Evolutionary conservation across 805 yeast genomes (phyloP).

Genomic region (Jamesozyma jinghongensis): DNA sequence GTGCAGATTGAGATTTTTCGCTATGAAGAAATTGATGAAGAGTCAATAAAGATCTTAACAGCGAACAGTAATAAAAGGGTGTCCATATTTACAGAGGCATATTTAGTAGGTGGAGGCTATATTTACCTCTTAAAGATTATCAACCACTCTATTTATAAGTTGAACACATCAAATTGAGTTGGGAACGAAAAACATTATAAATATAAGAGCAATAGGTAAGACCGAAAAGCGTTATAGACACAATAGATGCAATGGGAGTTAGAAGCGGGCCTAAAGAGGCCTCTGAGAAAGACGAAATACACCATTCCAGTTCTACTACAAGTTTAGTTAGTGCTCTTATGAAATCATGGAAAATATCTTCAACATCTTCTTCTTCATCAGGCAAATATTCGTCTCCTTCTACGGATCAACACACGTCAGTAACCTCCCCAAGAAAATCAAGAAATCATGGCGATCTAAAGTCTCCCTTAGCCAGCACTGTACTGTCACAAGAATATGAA

Average conservation of each 20-base stretch:
- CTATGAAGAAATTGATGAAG: too few relatives aligned
- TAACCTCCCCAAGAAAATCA: conserved; percentile 3
- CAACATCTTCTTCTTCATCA: conserved; percentile 5
- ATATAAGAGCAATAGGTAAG: too few relatives aligned
- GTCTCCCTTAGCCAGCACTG: neutral
- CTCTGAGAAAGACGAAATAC: conserved; percentile 16
- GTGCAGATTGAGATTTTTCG: too few relatives aligned
- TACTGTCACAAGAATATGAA: conserved; percentile 1
- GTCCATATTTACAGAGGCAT: too few relatives aligned
- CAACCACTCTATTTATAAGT: too few relatives aligned
- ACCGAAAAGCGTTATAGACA: too few relatives aligned
- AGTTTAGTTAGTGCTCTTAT: conserved; percentile 20
- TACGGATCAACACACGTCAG: neutral
- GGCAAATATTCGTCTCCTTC: conserved; percentile 1
- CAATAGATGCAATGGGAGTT: conserved; percentile 16
- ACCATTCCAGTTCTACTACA: conserved; percentile 6
- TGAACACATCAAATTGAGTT: too few relatives aligned
- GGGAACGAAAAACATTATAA: too few relatives aligned
- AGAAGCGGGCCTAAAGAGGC: conserved; percentile 21
- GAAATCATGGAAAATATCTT: conserved; percentile 24
- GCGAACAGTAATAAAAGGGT: too few relatives aligned
- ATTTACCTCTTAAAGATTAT: too few relatives aligned
- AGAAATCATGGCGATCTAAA: neutral
- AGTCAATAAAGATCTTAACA: too few relatives aligned
- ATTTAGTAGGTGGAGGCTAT: too few relatives aligned